Base-by-base conservation (phyloP, 169 alveolate genomes). In the Plasmodium ovale region DNA sequence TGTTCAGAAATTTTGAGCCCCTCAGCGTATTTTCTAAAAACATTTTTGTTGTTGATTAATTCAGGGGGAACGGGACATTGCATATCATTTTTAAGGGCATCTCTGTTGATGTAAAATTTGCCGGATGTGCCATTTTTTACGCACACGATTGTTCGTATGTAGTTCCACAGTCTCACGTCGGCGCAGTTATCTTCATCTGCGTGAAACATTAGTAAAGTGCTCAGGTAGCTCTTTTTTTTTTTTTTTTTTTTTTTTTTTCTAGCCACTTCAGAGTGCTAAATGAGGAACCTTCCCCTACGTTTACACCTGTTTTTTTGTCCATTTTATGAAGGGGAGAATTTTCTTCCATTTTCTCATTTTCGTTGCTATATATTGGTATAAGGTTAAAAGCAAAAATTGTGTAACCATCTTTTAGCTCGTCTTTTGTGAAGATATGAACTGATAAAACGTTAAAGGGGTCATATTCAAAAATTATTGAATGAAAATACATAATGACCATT, bases 1-100 rank as follows among this genome's bases (percentile, higher is more conserved):
- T 68, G n/a, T 25, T 79, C 89, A 54, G 89, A 62, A 49, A 79
- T 64, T 49, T 68, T 49, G 37, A 79, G 47, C 12, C 89, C 89
- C 9, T 64, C 71, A 7, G 89, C n/a, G 29, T 79, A 79, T 37
- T 31, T 79, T 53, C 56, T 79, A 54, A 79, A 79, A 53, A 68
- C 25, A 37, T 79, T 79, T 68, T 60, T 79, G 29, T 79, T 64
- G 42, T 79, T 79, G 14, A 79, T 79, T 67, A 79, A 56, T 54
- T 79, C 72, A 37, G 10, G 39, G 29, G 89, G 79, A 39, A 79
- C 44, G 23, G 89, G 89, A 16, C 82, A 79, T 37, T 27, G 4
- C 35, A 47, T 54, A 44, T 33, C 65, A 29, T 79, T 53, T 54
- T 39, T 7, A 31, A 16, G 21, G 51, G 35, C n/a, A 39, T 54